These are phyloP conservation scores for Sporothrix mexicana DNA, from an alignment of 2,329 filamentous ascomycete genomes.

Conservation along the genomic window DNA sequence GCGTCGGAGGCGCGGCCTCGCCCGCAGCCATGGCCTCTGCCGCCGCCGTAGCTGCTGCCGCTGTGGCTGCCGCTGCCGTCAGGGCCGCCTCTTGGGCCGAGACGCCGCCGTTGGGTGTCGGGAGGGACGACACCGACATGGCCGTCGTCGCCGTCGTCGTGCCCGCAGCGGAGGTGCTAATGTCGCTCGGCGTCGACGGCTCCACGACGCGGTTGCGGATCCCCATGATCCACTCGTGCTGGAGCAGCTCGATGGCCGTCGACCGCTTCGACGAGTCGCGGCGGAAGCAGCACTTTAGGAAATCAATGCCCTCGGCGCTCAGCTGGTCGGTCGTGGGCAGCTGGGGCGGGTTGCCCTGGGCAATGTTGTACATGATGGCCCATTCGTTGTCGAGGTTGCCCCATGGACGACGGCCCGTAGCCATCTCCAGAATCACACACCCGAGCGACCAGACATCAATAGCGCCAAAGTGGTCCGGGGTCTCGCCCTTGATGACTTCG, in stretches of 20 bases:
- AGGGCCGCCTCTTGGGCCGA: constrained; percentile 37
- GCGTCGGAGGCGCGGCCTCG: not conserved
- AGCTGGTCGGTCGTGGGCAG: constrained; percentile 83
- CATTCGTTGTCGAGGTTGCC: constrained; percentile 96
- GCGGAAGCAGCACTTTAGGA: constrained; percentile 84
- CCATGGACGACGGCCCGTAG: constrained; percentile 92
- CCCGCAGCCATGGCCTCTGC: not conserved
- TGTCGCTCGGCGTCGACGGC: constrained; percentile 66
- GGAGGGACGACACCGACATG: constrained; percentile 41
- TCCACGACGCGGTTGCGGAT: constrained; percentile 70
- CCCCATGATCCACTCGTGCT: constrained; percentile 86
- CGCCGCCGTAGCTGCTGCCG: constrained; percentile 1
- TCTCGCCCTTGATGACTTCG: constrained; percentile 93
- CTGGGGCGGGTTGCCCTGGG: constrained; percentile 90
- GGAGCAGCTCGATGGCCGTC: constrained; percentile 84
- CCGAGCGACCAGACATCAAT: constrained; percentile 97
- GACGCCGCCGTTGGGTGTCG: constrained; percentile 22
- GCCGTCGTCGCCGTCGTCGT: constrained; percentile 34
- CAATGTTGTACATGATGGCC: constrained; percentile 99
- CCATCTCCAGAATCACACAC: constrained; percentile 97
- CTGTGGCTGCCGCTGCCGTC: constrained; percentile 4
- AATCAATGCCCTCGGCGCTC: constrained; percentile 83
- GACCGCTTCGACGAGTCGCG: constrained; percentile 79
- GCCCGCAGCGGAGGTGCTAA: constrained; percentile 45
- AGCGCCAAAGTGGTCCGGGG: constrained; percentile 78